Percentiles rank a stretch among this genome's conserved stretches.
phyloP scores from a whole-genome alignment of 2,329 filamentous ascomycete species.

The Cladosporium sp. region DNA sequence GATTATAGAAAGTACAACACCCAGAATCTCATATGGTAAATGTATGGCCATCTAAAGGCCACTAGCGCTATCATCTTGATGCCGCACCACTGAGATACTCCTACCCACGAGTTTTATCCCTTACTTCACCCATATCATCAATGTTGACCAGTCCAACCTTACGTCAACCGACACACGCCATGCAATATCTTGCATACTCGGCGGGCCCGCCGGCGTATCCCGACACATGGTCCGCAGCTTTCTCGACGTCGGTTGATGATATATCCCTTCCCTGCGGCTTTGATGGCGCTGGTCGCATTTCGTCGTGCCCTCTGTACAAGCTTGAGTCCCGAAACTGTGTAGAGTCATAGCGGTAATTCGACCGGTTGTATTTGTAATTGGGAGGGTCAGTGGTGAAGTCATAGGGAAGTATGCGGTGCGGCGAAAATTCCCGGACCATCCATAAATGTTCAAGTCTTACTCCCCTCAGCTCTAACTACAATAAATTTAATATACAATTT shows the following conservation, averaged over 20 bases:
- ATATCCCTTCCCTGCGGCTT: background rate
- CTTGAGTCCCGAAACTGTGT: background rate
- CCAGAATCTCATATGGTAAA: no score
- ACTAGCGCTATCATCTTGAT: no score
- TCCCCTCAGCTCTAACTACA: no score
- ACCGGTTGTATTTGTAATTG: constrained; percentile 9
- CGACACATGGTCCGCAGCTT: constrained; percentile 49
- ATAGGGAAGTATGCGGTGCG: no score
- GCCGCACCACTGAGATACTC: no score
- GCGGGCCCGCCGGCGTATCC: constrained; percentile 56
- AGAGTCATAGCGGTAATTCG: constrained; percentile 11
- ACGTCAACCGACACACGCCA: constrained; percentile 52
- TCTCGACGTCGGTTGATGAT: background rate
- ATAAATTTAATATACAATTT: no score
- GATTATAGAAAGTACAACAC: no score
- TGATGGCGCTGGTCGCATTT: background rate
- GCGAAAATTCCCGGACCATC: no score
- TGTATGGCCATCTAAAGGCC: no score
- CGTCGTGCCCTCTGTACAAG: background rate
- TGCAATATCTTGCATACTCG: constrained; percentile 49
- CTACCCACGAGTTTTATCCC: constrained; percentile 1
- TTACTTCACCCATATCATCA: constrained; percentile 52
- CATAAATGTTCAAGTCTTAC: no score
- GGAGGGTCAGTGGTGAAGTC: background rate
- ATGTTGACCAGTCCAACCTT: constrained; percentile 59